Evolutionary conservation across 2,329 filamentous ascomycete species (phyloP).

Genomic region (Colletotrichum sp.): DNA sequence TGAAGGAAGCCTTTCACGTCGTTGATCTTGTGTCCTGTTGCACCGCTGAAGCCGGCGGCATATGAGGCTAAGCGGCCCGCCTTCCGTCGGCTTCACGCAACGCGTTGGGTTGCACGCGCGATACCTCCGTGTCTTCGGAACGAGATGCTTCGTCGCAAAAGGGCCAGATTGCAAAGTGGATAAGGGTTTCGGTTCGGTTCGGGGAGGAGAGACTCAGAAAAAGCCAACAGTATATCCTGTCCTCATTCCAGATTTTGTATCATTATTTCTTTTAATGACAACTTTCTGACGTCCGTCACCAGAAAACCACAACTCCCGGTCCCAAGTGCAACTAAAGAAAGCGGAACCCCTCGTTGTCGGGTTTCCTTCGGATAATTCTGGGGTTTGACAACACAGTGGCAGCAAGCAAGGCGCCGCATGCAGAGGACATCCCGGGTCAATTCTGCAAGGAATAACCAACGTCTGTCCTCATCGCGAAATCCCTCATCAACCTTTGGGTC

Average conservation of each 20-base stretch:
- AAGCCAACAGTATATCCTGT: background rate
- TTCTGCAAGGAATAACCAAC: background rate
- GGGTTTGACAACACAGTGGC: background rate
- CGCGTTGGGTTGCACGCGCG: background rate
- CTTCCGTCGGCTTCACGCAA: background rate
- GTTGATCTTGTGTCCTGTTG: background rate
- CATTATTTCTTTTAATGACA: background rate
- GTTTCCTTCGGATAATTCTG: constrained; percentile 15
- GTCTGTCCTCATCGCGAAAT: constrained; percentile 10
- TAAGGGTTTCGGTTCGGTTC: background rate
- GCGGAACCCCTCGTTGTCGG: background rate
- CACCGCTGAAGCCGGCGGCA: background rate
- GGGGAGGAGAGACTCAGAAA: background rate
- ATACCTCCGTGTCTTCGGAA: background rate
- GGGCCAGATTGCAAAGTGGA: background rate
- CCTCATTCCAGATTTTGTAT: background rate
- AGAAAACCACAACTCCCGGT: background rate
- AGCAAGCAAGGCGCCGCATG: background rate
- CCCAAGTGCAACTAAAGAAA: background rate
- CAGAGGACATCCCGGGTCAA: background rate
- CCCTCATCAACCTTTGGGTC: background rate
- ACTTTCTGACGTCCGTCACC: background rate
- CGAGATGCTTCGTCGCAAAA: background rate
- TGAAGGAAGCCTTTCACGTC: background rate
- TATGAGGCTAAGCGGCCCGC: constrained; percentile 10